A percentile compares a stretch with the other conserved stretches of the same genome.
Evolutionary conservation across 345 rosid species (phyloP).

Genomic region (Populus deltoides): DNA sequence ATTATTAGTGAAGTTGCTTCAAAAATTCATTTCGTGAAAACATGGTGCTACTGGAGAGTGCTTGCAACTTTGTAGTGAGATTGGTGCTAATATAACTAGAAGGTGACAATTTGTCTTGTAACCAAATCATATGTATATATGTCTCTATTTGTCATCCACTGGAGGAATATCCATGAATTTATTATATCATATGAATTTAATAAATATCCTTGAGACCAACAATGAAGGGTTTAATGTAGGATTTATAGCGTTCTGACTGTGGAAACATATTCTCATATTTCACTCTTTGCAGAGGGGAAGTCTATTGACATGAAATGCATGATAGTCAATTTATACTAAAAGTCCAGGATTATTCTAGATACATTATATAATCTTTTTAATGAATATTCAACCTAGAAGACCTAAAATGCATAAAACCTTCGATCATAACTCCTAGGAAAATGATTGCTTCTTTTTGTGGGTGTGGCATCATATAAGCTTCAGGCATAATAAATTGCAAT

Average conservation of each 20-base stretch:
- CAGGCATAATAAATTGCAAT: background rate
- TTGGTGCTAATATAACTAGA: background rate
- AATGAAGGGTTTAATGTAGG: background rate
- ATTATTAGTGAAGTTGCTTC: background rate
- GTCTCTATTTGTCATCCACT: background rate
- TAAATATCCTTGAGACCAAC: background rate
- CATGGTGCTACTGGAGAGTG: background rate
- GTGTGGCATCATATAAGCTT: background rate
- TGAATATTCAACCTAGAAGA: background rate
- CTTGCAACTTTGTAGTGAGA: background rate
- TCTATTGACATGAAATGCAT: background rate
- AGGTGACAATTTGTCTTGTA: background rate
- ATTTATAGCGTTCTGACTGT: background rate
- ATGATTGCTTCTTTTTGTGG: background rate
- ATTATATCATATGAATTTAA: background rate
- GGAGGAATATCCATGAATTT: background rate
- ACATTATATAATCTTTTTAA: background rate
- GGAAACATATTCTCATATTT: background rate
- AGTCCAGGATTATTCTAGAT: background rate
- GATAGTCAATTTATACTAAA: background rate
- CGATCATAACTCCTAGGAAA: background rate
- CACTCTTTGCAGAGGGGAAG: background rate
- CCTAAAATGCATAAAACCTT: background rate
- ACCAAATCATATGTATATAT: background rate
- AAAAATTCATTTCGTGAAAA: background rate